Base-by-base conservation (phyloP, 495 filamentous ascomycete species). In the Cryomyces minteri region DNA sequence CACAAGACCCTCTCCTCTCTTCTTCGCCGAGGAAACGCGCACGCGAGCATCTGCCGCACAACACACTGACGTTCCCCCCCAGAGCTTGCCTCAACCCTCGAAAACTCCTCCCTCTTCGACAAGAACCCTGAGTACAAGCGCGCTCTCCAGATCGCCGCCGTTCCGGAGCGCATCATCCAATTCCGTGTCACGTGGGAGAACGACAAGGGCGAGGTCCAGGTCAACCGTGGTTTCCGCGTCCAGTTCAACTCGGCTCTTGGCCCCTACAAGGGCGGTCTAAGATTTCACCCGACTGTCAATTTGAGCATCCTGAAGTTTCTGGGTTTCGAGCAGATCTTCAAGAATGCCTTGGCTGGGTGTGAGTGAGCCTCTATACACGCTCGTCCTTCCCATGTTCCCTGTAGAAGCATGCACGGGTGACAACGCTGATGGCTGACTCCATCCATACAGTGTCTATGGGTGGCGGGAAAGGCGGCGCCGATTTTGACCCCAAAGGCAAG, bases 401-500 rank as follows among this genome's bases (percentile, higher is more conserved):
- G 1, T 25, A 30, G 11, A 48, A 28, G 36, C 25, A 7, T 30
- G 31, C 12, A 38, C 31, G 25, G 30, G 46, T 53, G 40, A 51
- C 51, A 29, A 43, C 11, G 31, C 8, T 32, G 1, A 33, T 9
- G 9, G 34, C 37, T 1, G 39, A 7, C 34, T 86, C 84, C 95
- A 60, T 90, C 76, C 73, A 96, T 98, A 7, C 34, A 87, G 84
- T 96, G 60, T 90, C 76, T 72, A 96, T 98, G 77, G 90, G 90
- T 51, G 90, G 90, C 70, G 90, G 84, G 56, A 98, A 98, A 73
- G 90, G 90, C 68, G 90, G 90, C 54, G 81, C 90, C 62, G 90
- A 98, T 72, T 98, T 98, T 65, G 87, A 98, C 70, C 90, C 90
- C 62, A 98, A 98, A 76, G 88, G 87, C 71, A 98, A 95, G 75